Conservation (phyloP, 345 rosid species). For the Iberis pinnata region DNA sequence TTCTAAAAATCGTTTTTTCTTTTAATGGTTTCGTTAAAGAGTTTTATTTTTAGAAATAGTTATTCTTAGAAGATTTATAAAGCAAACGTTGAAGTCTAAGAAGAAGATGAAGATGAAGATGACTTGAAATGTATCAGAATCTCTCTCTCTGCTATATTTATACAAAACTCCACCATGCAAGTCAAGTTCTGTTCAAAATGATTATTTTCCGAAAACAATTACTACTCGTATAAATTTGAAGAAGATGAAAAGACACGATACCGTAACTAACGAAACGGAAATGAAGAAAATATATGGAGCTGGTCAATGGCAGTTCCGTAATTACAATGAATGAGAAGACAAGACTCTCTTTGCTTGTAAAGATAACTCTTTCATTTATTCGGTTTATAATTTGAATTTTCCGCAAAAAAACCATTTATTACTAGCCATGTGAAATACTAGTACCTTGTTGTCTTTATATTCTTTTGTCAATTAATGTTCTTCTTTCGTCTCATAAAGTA, state of each 20-base stretch:
- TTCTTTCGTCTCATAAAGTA: too few relatives aligned
- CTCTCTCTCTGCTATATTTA: constrained; percentile 34
- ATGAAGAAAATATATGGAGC: constrained; percentile 9
- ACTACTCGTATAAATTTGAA: background rate
- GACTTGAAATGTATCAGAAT: constrained; percentile 24
- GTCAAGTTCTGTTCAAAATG: constrained; percentile 8
- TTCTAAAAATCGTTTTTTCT: background rate
- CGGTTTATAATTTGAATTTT: background rate
- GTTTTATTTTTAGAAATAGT: constrained; percentile 38
- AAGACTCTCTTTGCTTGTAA: background rate
- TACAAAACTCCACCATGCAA: constrained; percentile 30
- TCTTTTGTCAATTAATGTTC: background rate
- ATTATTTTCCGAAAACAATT: background rate
- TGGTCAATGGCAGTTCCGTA: constrained; percentile 15
- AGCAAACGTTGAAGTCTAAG: constrained; percentile 18
- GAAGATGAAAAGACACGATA: constrained; percentile 7
- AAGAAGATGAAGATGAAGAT: background rate
- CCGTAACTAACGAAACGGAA: constrained; percentile 26
- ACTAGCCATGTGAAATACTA: background rate
- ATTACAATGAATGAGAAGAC: background rate
- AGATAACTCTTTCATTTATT: background rate
- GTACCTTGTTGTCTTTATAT: background rate
- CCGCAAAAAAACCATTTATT: background rate
- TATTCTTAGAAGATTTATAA: constrained; percentile 35
- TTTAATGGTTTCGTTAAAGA: background rate